Base-by-base conservation (phyloP, 352 stramenopile genomes). In the Globisporangium middletonii region DNA sequence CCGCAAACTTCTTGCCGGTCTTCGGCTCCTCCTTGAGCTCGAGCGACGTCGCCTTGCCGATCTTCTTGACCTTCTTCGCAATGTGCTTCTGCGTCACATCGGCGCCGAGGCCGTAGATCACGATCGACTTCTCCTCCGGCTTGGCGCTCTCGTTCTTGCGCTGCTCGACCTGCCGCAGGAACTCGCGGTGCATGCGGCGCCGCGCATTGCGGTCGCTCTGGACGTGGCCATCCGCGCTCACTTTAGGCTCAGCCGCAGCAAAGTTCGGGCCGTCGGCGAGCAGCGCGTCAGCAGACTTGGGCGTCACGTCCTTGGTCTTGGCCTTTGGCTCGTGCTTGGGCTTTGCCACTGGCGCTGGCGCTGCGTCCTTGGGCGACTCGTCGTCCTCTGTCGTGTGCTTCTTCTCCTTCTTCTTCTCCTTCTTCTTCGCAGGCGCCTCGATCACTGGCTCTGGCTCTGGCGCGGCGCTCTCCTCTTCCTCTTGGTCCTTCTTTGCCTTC, bases 171-270 rank as follows among this genome's bases (percentile, higher is more conserved):
- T 91, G 69, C 28, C 84, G 79, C 58, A 89, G 55, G 43, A 92
- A 83, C 59, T 92, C 79, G 35, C 84, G 84, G 57, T 92, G 79
- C 63, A 86, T 65, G 16, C 84, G 81, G 44, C 84, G 81, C 35
- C 84, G 78, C 35, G 77, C 78, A 57, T 94, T 94, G 5, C 84
- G 82, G 35, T 92, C 84, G 60, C 82, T 94, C 64, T 94, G 84
- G 23, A 77, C 68, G 55, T 75, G 73, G 27, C 50, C 55, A 15
- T 70, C 41, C 4, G 56, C 47, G n/a, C 47, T 28, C 51, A 64
- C 51, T 33, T 51, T 71, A 23, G 49, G 42, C 48, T 61, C 47
- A 3, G 64, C 56, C 2, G 55, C 45, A 1, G 59, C 53, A 43
- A 50, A 59, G 47, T 55, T 43, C 3, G 55, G 49, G 4, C 49